Percentiles rank a stretch among this genome's conserved stretches.
Evolutionary conservation across 2,329 filamentous ascomycete genomes (phyloP).

Genomic region (Penicillium sp.): DNA sequence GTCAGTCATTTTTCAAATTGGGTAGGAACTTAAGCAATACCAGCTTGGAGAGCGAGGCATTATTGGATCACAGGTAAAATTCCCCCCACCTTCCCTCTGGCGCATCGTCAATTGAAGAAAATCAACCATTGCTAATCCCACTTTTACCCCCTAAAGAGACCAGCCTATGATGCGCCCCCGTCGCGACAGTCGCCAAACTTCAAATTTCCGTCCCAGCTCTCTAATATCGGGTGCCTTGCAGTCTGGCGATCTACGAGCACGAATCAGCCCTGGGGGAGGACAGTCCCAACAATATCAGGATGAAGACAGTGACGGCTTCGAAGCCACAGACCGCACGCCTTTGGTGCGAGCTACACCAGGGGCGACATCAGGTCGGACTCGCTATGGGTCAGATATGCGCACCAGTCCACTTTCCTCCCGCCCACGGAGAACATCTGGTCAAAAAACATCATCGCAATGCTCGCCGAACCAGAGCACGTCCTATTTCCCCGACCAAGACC

Average conservation of each 20-base stretch:
- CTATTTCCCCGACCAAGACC: slow-evolving; percentile 24
- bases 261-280: slow-evolving; percentile 36
- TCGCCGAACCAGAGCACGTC: slow-evolving; percentile 28
- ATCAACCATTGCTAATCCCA: slow-evolving; percentile 5
- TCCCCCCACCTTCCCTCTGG: background rate
- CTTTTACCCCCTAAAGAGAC: slow-evolving; percentile 43
- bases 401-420: slow-evolving; percentile 26
- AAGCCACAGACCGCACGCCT: slow-evolving; percentile 55
- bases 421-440: slow-evolving; percentile 27
- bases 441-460: slow-evolving; percentile 30
- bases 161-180: slow-evolving; percentile 65
- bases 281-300: slow-evolving; percentile 19
- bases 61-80: slow-evolving; percentile 79
- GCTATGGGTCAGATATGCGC: slow-evolving; percentile 34
- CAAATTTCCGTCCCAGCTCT: slow-evolving; percentile 40
- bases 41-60: slow-evolving; percentile 83
- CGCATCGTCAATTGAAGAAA: background rate
- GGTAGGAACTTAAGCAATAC: slow-evolving; percentile 70
- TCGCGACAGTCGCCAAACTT: slow-evolving; percentile 51
- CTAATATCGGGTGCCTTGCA: slow-evolving; percentile 34
- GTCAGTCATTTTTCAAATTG: slow-evolving; percentile 55
- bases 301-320: slow-evolving; percentile 34
- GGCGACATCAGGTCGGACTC: slow-evolving; percentile 34
- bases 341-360: slow-evolving; percentile 44
- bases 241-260: slow-evolving; percentile 44